Evolutionary conservation across 192 early-diverging fungal genomes (phyloP), one percentile per base, ranked within the genome.

Genomic region (Linnemannia hyalina): DNA sequence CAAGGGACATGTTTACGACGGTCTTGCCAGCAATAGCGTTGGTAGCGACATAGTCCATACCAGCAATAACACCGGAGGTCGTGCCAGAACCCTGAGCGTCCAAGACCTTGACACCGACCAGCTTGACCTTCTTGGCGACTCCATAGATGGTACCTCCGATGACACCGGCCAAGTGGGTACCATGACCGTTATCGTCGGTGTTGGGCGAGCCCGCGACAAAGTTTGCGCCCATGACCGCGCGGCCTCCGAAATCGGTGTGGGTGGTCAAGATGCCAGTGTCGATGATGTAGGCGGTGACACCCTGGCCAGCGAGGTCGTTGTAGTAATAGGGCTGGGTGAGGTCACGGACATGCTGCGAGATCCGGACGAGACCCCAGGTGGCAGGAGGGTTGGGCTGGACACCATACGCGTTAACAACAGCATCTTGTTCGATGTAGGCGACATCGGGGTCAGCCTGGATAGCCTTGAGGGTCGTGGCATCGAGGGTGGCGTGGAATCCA

Each of bases 301-400:
- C 90, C 10, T 47, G 16, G 4, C 91, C 88, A 9, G 81, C 84
- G 32, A 73, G 60, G 29, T 80, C 42, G 20, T 75, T 76, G 78
- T 82, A 89, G 55, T 76, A 65, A 75, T 88, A 89, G 29, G 76
- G 69, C 13, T 78, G 87, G 16, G 79, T 26, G 10, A 90, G 73
- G 55, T 93, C 91, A 20, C 89, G 81, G 40, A 88, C 71, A 22
- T 82, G 75, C 81, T 89, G 77, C 54, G 96, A 95, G 70, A 97
- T 92, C 76, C 96, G 95, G 57, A 93, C 91, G 23, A 98, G 85
- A 49, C 96, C 95, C 97, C 97, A 98, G 32, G 97, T 95, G 20
- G 96, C 95, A 87, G 97, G 96, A 29, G 94, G 94, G 88, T 85
- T 84, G 70, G 89, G 88, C 52, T 89, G 92, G 52, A 88, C 86